Evolutionary conservation across 768 basidiomycete genomes (phyloP), one percentile per base, ranked within the genome.

Genomic region (Tylopilus subfusipes): DNA sequence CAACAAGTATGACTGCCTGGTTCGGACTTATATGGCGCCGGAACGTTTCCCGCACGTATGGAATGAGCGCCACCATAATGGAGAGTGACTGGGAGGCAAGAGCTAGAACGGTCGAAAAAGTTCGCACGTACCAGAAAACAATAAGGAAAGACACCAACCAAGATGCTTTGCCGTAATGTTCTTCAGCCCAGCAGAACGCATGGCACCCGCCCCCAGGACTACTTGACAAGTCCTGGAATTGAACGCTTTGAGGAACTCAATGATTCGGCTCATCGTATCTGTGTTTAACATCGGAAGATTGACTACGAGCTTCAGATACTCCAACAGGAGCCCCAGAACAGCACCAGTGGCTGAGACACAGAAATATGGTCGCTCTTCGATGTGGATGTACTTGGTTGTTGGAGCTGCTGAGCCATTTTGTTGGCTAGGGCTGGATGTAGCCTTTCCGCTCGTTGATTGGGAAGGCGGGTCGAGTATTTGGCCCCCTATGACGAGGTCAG

Each of bases 81-180:
- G 95, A 96, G 42, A 99, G 76, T 14, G 93, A 93, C 68, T 98
- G 97, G 27, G 95, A 98, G 4, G 97, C 97, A 42, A 99, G 81
- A 27, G 95, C 94, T 94, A 60, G 25, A 63, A 42, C 25, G 27
- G 52, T 54, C 42, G 61, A 58, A 57, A 57, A 53, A 46, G 43
- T 55, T 68, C 48, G 34, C 59, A 59, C 44, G 40, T 40, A 34
- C 31, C 25, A 42, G 34, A 54, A 52, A 49, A 64, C 52, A 63
- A 68, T 63, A 52, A 56, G 43, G 43, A 34, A 51, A 50, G 36
- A 55, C 55, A 59, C 82, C 56, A 58, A 91, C 93, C 94, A 22
- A 99, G 79, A 76, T 99, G 96, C 70, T 93, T 97, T 38, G 97
- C 97, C 0, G 97, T 98, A 67, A 99, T 99, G 68, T 98, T 96